Percentiles rank a stretch among this genome's conserved stretches.
Conservation (phyloP, 2,329 filamentous ascomycete genomes). For the Delphinella strobiligena region DNA sequence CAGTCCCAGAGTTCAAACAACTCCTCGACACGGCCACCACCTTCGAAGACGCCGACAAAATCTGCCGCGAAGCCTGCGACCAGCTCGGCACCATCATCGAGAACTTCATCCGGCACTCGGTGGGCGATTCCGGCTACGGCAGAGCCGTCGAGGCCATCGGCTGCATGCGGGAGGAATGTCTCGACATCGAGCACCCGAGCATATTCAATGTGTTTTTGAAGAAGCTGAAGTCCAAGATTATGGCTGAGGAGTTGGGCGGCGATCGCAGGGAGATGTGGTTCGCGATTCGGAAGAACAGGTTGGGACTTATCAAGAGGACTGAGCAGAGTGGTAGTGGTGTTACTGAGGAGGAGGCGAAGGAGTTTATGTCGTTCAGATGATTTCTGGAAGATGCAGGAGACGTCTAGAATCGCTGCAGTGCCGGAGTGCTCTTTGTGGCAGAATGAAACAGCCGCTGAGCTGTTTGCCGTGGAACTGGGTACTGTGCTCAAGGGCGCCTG, state of each 20-base stretch:
- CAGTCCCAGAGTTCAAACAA: constrained; percentile 85
- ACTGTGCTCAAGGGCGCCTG: too few relatives aligned
- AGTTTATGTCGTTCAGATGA: constrained; percentile 14
- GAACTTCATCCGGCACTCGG: constrained; percentile 55
- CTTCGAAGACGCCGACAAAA: constrained; percentile 47
- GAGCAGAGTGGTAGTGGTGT: constrained; percentile 54
- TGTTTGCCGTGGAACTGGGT: too few relatives aligned
- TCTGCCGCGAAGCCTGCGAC: constrained; percentile 58
- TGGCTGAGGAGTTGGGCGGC: constrained; percentile 59
- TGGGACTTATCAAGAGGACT: constrained; percentile 61
- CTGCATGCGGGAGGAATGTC: constrained; percentile 66
- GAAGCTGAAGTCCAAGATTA: constrained; percentile 59
- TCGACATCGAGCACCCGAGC: constrained; percentile 60
- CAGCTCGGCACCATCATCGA: constrained; percentile 66
- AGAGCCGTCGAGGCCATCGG: constrained; percentile 64
- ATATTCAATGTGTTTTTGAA: constrained; percentile 65
- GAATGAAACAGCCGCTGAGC: too few relatives aligned
- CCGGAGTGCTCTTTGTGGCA: background rate
- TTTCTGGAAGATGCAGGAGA: background rate
- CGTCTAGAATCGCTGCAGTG: too few relatives aligned
- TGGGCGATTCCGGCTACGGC: constrained; percentile 64
- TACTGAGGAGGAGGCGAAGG: constrained; percentile 54
- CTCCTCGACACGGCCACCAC: constrained; percentile 43
- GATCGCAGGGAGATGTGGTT: constrained; percentile 78
- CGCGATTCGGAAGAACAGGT: constrained; percentile 49